Evolutionary conservation across 805 yeast species (phyloP), one percentile per base, ranked within the genome.

Genomic region (Metschnikowia corniflorae): DNA sequence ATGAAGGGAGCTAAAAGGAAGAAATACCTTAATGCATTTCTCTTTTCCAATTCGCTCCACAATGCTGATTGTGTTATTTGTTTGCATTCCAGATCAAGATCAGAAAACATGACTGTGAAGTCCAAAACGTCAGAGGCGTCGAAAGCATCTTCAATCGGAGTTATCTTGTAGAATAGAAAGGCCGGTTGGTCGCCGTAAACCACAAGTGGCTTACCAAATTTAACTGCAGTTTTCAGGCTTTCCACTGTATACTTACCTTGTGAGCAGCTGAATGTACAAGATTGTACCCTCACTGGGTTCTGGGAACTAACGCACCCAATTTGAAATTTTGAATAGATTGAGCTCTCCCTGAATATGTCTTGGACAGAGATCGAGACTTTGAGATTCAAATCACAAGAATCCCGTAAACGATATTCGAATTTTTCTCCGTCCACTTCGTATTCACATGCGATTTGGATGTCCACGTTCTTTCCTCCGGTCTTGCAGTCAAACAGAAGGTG

Each of bases 351-450:
- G 63, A 84, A 85, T 8, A 80, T 77, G 54, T 86, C 95, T 50
- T 84, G 91, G 2, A 85, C 94, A 2, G 86, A 78, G 1, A 85
- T 93, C 0, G 87, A 80, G 6, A 85, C 61, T 5, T 75, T 67
- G 25, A 86, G 62, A 1, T 75, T 58, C 5, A 79, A 73, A 41
- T 82, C 80, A 5, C 82, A 52, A 26, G 60, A 63, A 5, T 60
- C 51, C 14, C 52, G 53, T 8, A 63, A 34, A 24, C 31, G 8
- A 43, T 58, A 54, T 33, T 49, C 37, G 44, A 48, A 56, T 5
- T 15, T 31, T 17, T 46, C 51, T 4, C 45, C 51, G 6, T 54
- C 50, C 5, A 42, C 37, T 8, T 41, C 30, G 35, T 61, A 65
- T 2, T 20, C 24, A 8, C 64, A 43, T 3, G 32, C 41, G 4